These are phyloP conservation scores for Leccinum uliginosum DNA, from an alignment of 768 basidiomycete species.

Conservation along the genomic window DNA sequence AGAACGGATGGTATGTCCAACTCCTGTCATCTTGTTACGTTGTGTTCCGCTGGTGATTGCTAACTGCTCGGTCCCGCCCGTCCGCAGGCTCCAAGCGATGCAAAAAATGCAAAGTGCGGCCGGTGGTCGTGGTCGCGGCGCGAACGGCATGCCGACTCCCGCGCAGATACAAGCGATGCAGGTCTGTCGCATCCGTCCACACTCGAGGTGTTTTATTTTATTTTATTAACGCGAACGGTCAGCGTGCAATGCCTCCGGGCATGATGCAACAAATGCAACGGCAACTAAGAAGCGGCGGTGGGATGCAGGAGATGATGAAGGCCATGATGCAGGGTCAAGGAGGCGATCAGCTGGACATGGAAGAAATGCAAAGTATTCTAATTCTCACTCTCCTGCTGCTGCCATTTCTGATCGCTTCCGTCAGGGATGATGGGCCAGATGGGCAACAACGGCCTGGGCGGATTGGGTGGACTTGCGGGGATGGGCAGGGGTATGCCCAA, in stretches of 20 bases:
- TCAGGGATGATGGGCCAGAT: conserved; percentile 86
- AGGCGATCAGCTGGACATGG: conserved; percentile 87
- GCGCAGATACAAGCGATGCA: conserved; percentile 95
- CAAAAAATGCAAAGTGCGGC: conserved; percentile 90
- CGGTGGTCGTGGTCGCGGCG: conserved; percentile 82
- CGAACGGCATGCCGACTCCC: conserved; percentile 85
- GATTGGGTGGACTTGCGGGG: conserved; percentile 46
- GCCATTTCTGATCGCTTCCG: conserved; percentile 7
- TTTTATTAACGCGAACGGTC: conserved; percentile 4
- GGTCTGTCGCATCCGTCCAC: conserved; percentile 40
- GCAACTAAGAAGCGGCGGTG: conserved; percentile 74
- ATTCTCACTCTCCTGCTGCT: conserved; percentile 5
- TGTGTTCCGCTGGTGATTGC: neutral
- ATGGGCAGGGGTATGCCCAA: conserved; percentile 66
- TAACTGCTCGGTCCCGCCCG: conserved; percentile 2
- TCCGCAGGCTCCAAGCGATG: conserved; percentile 69
- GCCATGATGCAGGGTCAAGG: conserved; percentile 96
- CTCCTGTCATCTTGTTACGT: neutral
- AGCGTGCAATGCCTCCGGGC: conserved; percentile 93
- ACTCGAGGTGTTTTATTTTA: conserved; percentile 1
- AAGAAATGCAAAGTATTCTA: conserved; percentile 83
- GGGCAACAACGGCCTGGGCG: conserved; percentile 53
- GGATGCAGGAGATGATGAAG: conserved; percentile 98
- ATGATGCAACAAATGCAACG: conserved; percentile 93
- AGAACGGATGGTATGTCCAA: conserved; percentile 78